These are phyloP conservation scores for Tricholoma hemisulphureum DNA, from an alignment of 768 basidiomycete genomes.

Conservation along the genomic window DNA sequence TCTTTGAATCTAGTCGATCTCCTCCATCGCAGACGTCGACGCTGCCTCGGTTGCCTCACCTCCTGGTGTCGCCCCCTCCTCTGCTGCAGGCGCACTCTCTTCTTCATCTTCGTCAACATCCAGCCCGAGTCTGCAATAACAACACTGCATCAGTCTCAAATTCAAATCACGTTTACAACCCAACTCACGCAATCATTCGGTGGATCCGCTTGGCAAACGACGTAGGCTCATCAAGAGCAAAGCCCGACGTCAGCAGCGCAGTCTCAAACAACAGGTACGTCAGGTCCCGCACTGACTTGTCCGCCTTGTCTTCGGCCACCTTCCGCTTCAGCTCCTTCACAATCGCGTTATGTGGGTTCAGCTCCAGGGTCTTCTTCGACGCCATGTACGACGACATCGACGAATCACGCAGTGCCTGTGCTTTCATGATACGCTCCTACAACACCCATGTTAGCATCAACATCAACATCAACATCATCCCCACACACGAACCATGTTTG, in stretches of 20 bases:
- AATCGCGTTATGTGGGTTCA: constrained; percentile 90
- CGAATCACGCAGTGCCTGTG: constrained; percentile 93
- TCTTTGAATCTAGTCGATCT: constrained; percentile 68
- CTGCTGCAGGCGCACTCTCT: constrained; percentile 45
- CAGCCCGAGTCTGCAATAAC: constrained; percentile 59
- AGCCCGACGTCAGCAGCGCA: constrained; percentile 90
- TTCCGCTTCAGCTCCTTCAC: constrained; percentile 95
- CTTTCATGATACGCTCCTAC: constrained; percentile 97
- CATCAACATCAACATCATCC: neutral
- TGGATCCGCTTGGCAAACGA: constrained; percentile 96
- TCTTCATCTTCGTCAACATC: constrained; percentile 84
- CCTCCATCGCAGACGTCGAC: constrained; percentile 90
- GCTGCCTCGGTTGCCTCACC: constrained; percentile 55
- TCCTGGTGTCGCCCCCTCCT: constrained; percentile 50
- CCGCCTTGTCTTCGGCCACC: constrained; percentile 94
- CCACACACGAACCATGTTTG: constrained; percentile 78
- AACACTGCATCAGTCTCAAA: constrained; percentile 9
- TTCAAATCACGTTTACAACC: constrained; percentile 1
- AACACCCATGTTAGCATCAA: constrained; percentile 6
- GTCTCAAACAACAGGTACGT: constrained; percentile 97
- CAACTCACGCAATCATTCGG: constrained; percentile 84
- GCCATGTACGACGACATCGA: constrained; percentile 99
- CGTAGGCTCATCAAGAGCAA: constrained; percentile 93
- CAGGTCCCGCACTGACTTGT: constrained; percentile 97
- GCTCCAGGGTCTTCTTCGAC: constrained; percentile 95